A percentile compares a stretch with the other conserved stretches of the same genome.
These are phyloP conservation scores for Candida frijolesensis DNA, from an alignment of 1,139 yeast species.

Conservation along the genomic window DNA sequence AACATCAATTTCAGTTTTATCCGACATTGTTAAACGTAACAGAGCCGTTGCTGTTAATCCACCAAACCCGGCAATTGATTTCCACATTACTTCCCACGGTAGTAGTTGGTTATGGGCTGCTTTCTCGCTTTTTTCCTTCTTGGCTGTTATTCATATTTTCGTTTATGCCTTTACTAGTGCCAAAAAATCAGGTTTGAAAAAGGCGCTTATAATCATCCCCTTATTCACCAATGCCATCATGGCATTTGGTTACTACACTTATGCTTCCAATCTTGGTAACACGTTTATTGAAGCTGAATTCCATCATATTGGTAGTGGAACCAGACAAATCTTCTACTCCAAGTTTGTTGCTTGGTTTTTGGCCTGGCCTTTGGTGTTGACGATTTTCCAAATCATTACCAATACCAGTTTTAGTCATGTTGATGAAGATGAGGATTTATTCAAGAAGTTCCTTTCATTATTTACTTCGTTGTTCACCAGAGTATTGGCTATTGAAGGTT, in stretches of 20 bases:
- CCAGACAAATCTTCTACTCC: slow-evolving; percentile 67
- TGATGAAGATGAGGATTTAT: slow-evolving; percentile 21
- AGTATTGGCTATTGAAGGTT: slow-evolving; percentile 49
- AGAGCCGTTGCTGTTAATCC: slow-evolving; percentile 54
- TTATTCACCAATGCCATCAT: slow-evolving; percentile 47
- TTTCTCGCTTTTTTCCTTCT: slow-evolving; percentile 49
- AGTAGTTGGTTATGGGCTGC: slow-evolving; percentile 76
- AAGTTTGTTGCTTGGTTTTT: slow-evolving; percentile 71
- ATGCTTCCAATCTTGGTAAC: slow-evolving; percentile 72
- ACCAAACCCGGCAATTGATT: slow-evolving; percentile 40
- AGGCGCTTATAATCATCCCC: slow-evolving; percentile 48
- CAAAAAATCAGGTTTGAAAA: slow-evolving; percentile 34
- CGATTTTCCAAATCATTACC: slow-evolving; percentile 49
- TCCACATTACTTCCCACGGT: slow-evolving; percentile 60
- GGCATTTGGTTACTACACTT: slow-evolving; percentile 58
- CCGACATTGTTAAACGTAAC: slow-evolving; percentile 29
- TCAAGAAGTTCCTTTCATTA: slow-evolving; percentile 26
- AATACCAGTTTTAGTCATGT: slow-evolving; percentile 27
- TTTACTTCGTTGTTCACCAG: slow-evolving; percentile 30
- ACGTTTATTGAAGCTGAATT: slow-evolving; percentile 56
- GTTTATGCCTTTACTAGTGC: slow-evolving; percentile 40
- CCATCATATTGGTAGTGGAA: slow-evolving; percentile 46
- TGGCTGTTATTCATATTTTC: slow-evolving; percentile 43
- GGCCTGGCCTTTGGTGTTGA: slow-evolving; percentile 56
- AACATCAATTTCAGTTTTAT: neutral